phyloP scores from a whole-genome alignment of 2,329 filamentous ascomycete species.

The Lachnellula suecica region DNA sequence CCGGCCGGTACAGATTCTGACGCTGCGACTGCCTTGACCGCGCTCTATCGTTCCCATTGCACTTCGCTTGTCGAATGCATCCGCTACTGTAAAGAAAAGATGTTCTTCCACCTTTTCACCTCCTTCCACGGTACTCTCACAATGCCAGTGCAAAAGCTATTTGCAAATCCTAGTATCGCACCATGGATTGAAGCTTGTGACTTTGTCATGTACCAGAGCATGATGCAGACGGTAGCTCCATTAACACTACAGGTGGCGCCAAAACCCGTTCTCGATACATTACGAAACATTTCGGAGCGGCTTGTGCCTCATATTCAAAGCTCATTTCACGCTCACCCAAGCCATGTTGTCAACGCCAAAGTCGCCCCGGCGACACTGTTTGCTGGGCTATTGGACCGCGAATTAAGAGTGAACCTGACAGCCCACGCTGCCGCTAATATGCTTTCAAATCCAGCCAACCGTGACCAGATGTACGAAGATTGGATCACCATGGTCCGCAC shows the following conservation, averaged over 20 bases:
- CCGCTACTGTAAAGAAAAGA: constrained; percentile 94
- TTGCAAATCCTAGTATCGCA: constrained; percentile 77
- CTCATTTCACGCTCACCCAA: constrained; percentile 81
- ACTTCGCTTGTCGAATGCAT: constrained; percentile 95
- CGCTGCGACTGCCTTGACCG: constrained; percentile 79
- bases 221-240: constrained; percentile 89
- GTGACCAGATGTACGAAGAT: constrained; percentile 93
- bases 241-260: constrained; percentile 90
- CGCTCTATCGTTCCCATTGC: constrained; percentile 90
- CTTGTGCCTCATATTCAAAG: constrained; percentile 80
- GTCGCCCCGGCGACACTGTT: constrained; percentile 87
- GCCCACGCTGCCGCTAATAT: constrained; percentile 94
- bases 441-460: constrained; percentile 82
- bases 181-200: constrained; percentile 96
- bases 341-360: constrained; percentile 84
- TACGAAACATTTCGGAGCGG: constrained; percentile 81
- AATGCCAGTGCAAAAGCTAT: constrained; percentile 91
- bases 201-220: constrained; percentile 93
- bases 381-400: constrained; percentile 79
- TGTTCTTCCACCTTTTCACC: constrained; percentile 91
- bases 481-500: constrained; percentile 70
- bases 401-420: constrained; percentile 87
- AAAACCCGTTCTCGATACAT: constrained; percentile 79
- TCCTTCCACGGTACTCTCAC: constrained; percentile 96
- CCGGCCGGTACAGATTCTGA: constrained; percentile 82